A percentile compares a stretch with the other conserved stretches of the same genome.
phyloP scores from a whole-genome alignment of 2,329 filamentous ascomycete genomes.

The Orbilia quercus region DNA sequence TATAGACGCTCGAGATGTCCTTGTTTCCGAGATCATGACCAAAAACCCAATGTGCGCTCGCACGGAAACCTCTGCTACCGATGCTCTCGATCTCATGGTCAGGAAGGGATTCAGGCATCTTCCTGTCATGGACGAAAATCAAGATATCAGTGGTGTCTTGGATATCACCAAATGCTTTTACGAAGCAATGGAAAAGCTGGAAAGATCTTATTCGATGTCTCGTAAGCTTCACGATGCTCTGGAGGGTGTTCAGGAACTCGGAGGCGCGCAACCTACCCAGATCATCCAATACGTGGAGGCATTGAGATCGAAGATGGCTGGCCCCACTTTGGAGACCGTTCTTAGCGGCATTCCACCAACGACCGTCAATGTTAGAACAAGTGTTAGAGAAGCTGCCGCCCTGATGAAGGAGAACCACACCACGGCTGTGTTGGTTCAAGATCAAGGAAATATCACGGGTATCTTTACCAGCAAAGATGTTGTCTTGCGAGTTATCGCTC shows the following conservation, averaged over 20 bases:
- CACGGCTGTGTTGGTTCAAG: slow-evolving; percentile 93
- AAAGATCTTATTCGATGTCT: slow-evolving; percentile 97
- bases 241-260: slow-evolving; percentile 96
- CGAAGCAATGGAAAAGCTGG: slow-evolving; percentile 99
- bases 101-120: slow-evolving; percentile 97
- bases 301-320: slow-evolving; percentile 94
- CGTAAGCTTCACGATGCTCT: slow-evolving; percentile 88
- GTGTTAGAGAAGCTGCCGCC: slow-evolving; percentile 92
- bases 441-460: slow-evolving; percentile 95
- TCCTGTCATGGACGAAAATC: slow-evolving; percentile 99
- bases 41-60: slow-evolving; percentile 98
- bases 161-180: slow-evolving; percentile 99
- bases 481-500: slow-evolving; percentile 95
- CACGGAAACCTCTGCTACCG: slow-evolving; percentile 97
- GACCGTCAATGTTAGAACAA: slow-evolving; percentile 94
- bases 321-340: slow-evolving; percentile 93
- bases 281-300: slow-evolving; percentile 99
- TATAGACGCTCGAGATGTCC: slow-evolving; percentile 86
- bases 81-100: slow-evolving; percentile 97
- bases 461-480: slow-evolving; percentile 99
- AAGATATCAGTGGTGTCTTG: slow-evolving; percentile 96
- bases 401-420: slow-evolving; percentile 99
- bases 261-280: slow-evolving; percentile 94
- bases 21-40: slow-evolving; percentile 99
- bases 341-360: slow-evolving; percentile 90